Percentiles rank a stretch among this genome's conserved stretches.
These are phyloP conservation scores for Sonneratia alba DNA, from an alignment of 345 rosid species.

Conservation along the genomic window DNA sequence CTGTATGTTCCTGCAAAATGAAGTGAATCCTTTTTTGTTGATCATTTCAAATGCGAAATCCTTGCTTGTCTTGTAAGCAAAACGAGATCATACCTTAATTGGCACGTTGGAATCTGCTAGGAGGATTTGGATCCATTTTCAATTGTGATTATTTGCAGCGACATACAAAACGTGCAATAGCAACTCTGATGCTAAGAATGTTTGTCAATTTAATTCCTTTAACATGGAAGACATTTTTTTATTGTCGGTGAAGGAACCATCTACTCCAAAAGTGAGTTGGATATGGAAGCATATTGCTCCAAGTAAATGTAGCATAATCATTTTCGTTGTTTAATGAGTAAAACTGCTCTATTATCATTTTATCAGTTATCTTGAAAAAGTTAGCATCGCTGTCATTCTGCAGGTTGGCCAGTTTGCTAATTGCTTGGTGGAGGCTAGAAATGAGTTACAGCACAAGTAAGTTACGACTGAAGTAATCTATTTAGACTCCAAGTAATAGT, in stretches of 20 bases:
- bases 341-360: neutral
- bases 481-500: no score
- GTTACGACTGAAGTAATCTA: constrained; percentile 11
- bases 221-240: no score
- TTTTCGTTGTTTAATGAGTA: neutral
- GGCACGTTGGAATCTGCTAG: neutral
- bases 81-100: neutral
- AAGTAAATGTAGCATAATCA: neutral
- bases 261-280: neutral
- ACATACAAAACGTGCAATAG: no score
- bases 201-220: no score
- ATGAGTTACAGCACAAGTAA: constrained; percentile 77
- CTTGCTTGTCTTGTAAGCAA: neutral
- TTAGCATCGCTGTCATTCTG: constrained; percentile 6
- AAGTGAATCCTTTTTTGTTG: neutral
- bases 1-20: neutral
- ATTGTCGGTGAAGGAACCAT: no score
- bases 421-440: constrained; percentile 70
- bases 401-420: constrained; percentile 86
- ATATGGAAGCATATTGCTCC: neutral
- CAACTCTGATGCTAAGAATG: no score
- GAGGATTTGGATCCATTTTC: neutral
- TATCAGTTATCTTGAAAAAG: neutral
- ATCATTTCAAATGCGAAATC: neutral
- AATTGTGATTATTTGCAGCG: no score